phyloP scores from a whole-genome alignment of 441 rosid genomes.

The Rhodomyrtus psidioides region DNA sequence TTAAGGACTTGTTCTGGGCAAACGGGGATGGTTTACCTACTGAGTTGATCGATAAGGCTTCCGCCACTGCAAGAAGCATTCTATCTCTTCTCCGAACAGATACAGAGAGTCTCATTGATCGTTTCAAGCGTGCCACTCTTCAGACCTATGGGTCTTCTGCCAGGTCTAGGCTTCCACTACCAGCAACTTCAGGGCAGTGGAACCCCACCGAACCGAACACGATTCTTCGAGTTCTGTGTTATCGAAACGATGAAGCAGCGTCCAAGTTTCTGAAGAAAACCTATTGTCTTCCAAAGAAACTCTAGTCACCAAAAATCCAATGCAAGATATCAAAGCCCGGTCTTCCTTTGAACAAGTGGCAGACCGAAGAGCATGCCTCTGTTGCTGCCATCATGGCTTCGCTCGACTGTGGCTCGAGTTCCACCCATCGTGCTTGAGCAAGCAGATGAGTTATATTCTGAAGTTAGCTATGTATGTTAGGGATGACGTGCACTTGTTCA shows the following conservation, averaged over 20 bases:
- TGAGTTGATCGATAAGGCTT: conserved; percentile 70
- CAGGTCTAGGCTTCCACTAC: conserved; percentile 79
- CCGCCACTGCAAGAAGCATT: conserved; percentile 53
- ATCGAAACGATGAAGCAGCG: conserved; percentile 81
- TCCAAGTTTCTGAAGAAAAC: conserved; percentile 81
- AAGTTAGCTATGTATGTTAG: neutral
- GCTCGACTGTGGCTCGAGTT: neutral
- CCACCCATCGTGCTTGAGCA: neutral
- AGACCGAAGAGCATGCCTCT: neutral
- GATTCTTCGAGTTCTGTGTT: conserved; percentile 72
- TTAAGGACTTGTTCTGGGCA: conserved; percentile 88
- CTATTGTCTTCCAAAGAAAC: conserved; percentile 84
- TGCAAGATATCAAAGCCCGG: neutral
- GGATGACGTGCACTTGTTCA: neutral
- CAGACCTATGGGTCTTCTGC: conserved; percentile 80
- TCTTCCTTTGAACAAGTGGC: neutral
- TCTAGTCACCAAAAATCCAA: conserved; percentile 13
- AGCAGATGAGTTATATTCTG: neutral
- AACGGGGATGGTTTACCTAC: conserved; percentile 90
- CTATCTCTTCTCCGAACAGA: conserved; percentile 78
- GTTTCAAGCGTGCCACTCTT: conserved; percentile 51
- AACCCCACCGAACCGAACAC: conserved; percentile 84
- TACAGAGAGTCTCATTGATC: conserved; percentile 73
- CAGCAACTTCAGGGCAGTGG: conserved; percentile 93
- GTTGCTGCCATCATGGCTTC: neutral